Evolutionary conservation across 176 grass and related monocot genomes (phyloP).

Genomic region (Cymbopogon citratus): DNA sequence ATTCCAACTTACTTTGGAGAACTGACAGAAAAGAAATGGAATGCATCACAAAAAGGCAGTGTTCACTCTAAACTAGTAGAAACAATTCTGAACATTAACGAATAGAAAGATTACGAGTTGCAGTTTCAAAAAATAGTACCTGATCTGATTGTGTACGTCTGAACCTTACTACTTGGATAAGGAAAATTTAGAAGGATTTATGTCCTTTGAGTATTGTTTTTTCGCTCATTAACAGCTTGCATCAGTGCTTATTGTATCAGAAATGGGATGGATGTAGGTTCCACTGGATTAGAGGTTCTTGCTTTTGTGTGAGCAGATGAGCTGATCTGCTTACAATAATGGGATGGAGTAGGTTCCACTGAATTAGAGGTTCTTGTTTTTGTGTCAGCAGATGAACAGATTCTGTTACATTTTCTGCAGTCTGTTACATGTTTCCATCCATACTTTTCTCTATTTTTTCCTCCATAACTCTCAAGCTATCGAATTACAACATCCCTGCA

Average conservation of each 20-base stretch:
- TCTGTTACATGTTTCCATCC: neutral
- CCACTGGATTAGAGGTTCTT: too few relatives aligned
- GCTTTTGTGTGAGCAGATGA: too few relatives aligned
- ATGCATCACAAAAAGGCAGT: neutral
- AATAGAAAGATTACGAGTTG: neutral
- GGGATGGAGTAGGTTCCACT: slow-evolving; percentile 7
- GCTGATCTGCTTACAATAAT: neutral
- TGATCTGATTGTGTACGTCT: slow-evolving; percentile 12
- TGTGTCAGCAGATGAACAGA: neutral
- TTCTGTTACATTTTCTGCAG: neutral
- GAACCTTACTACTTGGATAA: slow-evolving; percentile 16
- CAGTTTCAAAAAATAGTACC: too few relatives aligned
- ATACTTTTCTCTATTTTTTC: slow-evolving; percentile 1
- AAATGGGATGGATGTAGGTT: too few relatives aligned
- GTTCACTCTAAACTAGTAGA: neutral
- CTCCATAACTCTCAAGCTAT: slow-evolving; percentile 1
- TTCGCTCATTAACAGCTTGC: neutral
- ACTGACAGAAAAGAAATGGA: neutral
- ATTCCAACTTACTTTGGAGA: neutral
- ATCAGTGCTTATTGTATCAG: neutral
- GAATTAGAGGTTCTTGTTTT: neutral
- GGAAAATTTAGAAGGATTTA: slow-evolving; percentile 1
- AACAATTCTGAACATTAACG: neutral
- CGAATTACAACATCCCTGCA: neutral
- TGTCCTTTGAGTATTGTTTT: slow-evolving; percentile 5